A percentile compares a stretch with the other conserved stretches of the same genome.
Conservation (phyloP, 192 early-diverging fungal genomes). For the Coemansia sp. region DNA sequence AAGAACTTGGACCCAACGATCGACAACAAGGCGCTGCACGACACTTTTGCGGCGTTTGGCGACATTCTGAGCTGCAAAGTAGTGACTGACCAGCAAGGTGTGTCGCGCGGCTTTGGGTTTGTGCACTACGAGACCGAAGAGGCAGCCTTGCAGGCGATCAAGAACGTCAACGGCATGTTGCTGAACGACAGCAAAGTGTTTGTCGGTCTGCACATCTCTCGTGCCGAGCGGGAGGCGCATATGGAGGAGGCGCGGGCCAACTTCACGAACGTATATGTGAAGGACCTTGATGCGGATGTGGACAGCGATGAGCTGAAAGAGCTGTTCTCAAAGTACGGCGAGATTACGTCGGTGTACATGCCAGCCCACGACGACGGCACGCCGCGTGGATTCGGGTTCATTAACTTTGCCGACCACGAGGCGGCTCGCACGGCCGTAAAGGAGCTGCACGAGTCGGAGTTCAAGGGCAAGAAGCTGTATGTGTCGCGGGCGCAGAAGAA, state of each 20-base stretch:
- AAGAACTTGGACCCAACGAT: slow-evolving; percentile 98
- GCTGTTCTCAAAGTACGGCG: slow-evolving; percentile 79
- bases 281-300: slow-evolving; percentile 86
- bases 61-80: slow-evolving; percentile 98
- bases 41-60: slow-evolving; percentile 97
- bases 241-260: slow-evolving; percentile 84
- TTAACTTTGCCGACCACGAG: slow-evolving; percentile 94
- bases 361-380: slow-evolving; percentile 75
- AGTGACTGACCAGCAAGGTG: slow-evolving; percentile 72
- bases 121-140: slow-evolving; percentile 98
- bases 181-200: slow-evolving; percentile 97
- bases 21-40: slow-evolving; percentile 99
- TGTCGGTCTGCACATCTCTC: slow-evolving; percentile 90
- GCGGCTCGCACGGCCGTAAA: slow-evolving; percentile 85
- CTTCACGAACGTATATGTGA: slow-evolving; percentile 98
- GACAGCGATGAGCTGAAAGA: slow-evolving; percentile 73
- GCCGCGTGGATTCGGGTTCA: slow-evolving; percentile 94
- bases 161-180: slow-evolving; percentile 98
- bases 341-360: slow-evolving; percentile 80
- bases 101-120: slow-evolving; percentile 94
- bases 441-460: slow-evolving; percentile 90
- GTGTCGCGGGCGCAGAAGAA: slow-evolving; percentile 99
- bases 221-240: slow-evolving; percentile 89
- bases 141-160: slow-evolving; percentile 91
- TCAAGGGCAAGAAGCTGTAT: slow-evolving; percentile 87